Evolutionary conservation across 768 basidiomycete species (phyloP).

Genomic region (Hericium rajendrae): DNA sequence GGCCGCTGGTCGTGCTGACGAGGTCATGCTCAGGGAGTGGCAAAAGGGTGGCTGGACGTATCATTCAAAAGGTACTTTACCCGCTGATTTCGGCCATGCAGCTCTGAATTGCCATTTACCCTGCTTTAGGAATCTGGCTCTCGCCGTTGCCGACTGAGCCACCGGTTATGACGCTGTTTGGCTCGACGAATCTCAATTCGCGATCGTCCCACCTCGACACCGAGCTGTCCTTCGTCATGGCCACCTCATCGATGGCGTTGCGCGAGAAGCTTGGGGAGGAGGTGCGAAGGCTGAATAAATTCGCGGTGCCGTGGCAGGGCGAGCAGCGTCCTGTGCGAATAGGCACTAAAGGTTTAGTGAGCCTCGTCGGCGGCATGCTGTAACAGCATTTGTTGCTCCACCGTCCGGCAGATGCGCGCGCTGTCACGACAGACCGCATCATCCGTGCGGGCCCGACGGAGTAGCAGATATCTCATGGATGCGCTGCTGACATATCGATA

Average conservation of each 20-base stretch:
- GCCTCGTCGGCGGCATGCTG: slow-evolving; percentile 61
- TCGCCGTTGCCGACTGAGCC: slow-evolving; percentile 41
- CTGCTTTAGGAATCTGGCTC: slow-evolving; percentile 68
- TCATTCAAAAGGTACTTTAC: slow-evolving; percentile 82
- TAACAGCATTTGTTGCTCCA: slow-evolving; percentile 19
- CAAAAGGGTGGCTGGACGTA: slow-evolving; percentile 88
- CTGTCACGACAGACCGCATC: too few relatives aligned
- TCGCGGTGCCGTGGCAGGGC: slow-evolving; percentile 52
- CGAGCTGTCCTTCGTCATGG: slow-evolving; percentile 81
- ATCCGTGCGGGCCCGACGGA: too few relatives aligned
- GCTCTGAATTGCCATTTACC: background rate
- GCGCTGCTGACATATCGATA: too few relatives aligned
- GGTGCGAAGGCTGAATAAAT: slow-evolving; percentile 37
- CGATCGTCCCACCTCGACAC: slow-evolving; percentile 87
- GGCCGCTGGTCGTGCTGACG: slow-evolving; percentile 30
- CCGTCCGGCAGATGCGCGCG: too few relatives aligned
- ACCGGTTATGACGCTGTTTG: slow-evolving; percentile 77
- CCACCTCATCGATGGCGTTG: slow-evolving; percentile 47
- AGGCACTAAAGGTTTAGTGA: slow-evolving; percentile 54
- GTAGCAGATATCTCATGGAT: too few relatives aligned
- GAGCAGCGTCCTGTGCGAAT: slow-evolving; percentile 45
- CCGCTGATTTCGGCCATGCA: background rate
- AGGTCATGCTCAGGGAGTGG: slow-evolving; percentile 82
- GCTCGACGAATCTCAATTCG: slow-evolving; percentile 91
- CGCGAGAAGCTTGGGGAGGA: slow-evolving; percentile 44